A percentile compares a stretch with the other conserved stretches of the same genome.
Conservation (phyloP, 1,139 yeast species). For the Candida anutae region DNA sequence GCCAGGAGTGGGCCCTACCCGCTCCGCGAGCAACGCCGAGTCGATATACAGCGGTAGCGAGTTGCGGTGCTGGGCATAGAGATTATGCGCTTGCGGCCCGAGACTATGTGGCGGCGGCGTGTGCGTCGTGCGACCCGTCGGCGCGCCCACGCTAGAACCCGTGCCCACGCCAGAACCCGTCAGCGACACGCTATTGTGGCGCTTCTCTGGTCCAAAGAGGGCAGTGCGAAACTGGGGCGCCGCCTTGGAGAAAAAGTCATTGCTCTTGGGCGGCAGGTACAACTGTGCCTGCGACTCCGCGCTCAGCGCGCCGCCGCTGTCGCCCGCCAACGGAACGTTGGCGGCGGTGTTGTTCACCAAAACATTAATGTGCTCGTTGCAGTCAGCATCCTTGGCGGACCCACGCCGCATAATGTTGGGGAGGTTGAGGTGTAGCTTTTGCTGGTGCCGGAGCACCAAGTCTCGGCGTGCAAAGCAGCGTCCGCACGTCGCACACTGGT, state of each 20-base stretch:
- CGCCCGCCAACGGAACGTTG: conserved; percentile 34
- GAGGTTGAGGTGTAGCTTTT: conserved; percentile 22
- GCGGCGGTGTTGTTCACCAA: conserved; percentile 37
- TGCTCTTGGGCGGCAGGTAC: conserved; percentile 12
- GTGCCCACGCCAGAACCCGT: not conserved
- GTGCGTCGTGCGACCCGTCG: too few relatives aligned
- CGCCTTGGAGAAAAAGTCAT: conserved; percentile 4
- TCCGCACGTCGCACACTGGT: conserved; percentile 44
- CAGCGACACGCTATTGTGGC: conserved; percentile 1
- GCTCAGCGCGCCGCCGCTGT: not conserved
- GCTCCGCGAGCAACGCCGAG: too few relatives aligned
- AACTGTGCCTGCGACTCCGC: conserved; percentile 2
- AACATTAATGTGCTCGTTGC: conserved; percentile 33
- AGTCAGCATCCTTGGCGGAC: conserved; percentile 11
- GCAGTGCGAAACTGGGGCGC: conserved; percentile 17
- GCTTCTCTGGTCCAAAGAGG: conserved; percentile 6
- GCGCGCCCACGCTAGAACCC: too few relatives aligned
- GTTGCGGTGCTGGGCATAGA: not conserved
- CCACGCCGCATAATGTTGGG: conserved; percentile 12
- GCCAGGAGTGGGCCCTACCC: too few relatives aligned
- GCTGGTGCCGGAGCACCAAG: conserved; percentile 42
- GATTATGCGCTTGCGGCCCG: too few relatives aligned
- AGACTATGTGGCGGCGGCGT: too few relatives aligned
- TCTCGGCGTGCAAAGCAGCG: conserved; percentile 44
- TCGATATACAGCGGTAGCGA: not conserved